Conservation (phyloP, 495 filamentous ascomycete species). For the Venustampulla echinocandica region DNA sequence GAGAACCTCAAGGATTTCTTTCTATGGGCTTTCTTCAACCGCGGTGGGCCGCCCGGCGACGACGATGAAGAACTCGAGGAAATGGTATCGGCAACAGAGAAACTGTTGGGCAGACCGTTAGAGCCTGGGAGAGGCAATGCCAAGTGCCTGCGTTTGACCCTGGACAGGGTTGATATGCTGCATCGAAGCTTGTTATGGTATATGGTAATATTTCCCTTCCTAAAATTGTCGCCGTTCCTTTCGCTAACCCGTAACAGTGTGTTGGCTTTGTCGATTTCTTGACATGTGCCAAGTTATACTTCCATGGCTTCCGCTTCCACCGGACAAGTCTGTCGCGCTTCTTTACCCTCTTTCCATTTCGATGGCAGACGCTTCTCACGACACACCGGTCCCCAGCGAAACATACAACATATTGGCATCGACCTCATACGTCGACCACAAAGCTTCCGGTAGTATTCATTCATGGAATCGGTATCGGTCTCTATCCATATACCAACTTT, state of each 20-base stretch:
- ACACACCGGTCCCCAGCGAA: conserved; percentile 35
- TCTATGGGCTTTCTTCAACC: conserved; percentile 55
- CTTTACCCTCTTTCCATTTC: conserved; percentile 44
- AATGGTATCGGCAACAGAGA: conserved; percentile 43
- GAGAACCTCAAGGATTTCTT: conserved; percentile 60
- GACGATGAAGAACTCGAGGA: conserved; percentile 50
- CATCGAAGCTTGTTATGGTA: conserved; percentile 61
- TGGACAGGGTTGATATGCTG: conserved; percentile 52
- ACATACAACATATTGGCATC: conserved; percentile 54
- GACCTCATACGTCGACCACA: conserved; percentile 47
- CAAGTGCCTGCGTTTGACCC: conserved; percentile 47
- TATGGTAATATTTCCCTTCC: conserved; percentile 28
- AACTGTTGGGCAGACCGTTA: conserved; percentile 36
- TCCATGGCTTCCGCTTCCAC: conserved; percentile 33
- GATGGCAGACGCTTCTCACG: conserved; percentile 36
- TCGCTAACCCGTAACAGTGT: conserved; percentile 11
- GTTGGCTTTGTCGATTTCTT: conserved; percentile 40
- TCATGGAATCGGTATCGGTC: conserved; percentile 63
- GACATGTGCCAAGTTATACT: conserved; percentile 34
- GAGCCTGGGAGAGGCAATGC: conserved; percentile 44
- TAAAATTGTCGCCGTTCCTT: conserved; percentile 16
- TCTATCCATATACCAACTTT: conserved; percentile 53
- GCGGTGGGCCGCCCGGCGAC: conserved; percentile 25
- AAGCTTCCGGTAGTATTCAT: conserved; percentile 54
- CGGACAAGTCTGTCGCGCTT: conserved; percentile 26